phyloP scores from a whole-genome alignment of 192 early-diverging fungal genomes.

The Mortierella alpina region DNA sequence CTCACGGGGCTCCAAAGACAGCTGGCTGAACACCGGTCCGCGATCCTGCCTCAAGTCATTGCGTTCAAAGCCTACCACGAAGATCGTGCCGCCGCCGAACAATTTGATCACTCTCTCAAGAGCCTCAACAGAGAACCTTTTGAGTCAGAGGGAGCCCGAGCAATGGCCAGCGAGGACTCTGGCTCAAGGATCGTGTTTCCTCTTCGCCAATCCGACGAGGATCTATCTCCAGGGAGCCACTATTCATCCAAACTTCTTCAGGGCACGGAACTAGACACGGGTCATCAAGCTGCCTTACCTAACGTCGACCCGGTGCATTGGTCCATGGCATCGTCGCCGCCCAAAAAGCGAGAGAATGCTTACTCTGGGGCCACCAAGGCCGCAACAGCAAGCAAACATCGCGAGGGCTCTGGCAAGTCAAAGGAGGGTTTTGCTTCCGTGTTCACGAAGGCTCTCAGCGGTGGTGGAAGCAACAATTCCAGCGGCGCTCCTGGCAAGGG shows the following conservation, averaged over 20 bases:
- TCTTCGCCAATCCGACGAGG: too few species aligned
- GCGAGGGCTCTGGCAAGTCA: conserved; percentile 7
- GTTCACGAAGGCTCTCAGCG: conserved; percentile 33
- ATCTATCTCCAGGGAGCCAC: not conserved
- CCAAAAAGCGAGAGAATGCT: not conserved
- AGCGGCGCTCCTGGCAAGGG: not conserved
- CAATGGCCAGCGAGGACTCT: not conserved
- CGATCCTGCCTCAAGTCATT: conserved; percentile 29
- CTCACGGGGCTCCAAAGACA: conserved; percentile 46
- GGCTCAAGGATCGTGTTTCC: not conserved
- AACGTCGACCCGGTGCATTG: not conserved
- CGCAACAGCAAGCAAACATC: not conserved
- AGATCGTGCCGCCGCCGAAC: conserved; percentile 3
- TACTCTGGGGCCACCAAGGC: not conserved
- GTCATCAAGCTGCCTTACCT: not conserved
- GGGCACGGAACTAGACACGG: not conserved
- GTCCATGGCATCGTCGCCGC: not conserved
- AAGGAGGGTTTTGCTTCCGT: conserved; percentile 20
- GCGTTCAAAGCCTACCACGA: conserved; percentile 29
- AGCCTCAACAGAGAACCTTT: not conserved
- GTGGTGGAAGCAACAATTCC: not conserved
- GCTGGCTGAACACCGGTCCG: conserved; percentile 33
- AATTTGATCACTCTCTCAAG: conserved; percentile 6
- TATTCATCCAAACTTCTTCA: not conserved
- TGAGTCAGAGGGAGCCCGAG: not conserved